These are phyloP conservation scores for Cryptococcus deneoformans DNA, from an alignment of 1,284 basidiomycete species.

Conservation along the genomic window DNA sequence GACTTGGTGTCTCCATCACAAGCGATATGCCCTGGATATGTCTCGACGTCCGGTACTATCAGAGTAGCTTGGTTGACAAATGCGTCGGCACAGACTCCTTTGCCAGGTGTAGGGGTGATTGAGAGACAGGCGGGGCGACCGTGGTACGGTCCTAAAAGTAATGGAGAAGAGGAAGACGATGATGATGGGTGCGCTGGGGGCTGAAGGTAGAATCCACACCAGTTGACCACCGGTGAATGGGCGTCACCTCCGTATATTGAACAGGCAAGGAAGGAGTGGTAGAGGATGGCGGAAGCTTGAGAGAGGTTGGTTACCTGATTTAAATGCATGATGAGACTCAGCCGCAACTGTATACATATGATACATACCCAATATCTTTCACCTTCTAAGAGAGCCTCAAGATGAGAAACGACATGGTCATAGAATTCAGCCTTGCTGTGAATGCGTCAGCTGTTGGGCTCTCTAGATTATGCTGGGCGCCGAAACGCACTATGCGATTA, in stretches of 20 bases:
- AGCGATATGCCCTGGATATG: conserved; percentile 83
- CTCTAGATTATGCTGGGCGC: neutral
- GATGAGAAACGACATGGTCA: conserved; percentile 65
- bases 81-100: conserved; percentile 78
- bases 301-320: conserved; percentile 76
- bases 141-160: conserved; percentile 78
- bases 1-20: conserved; percentile 83
- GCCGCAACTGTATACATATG: neutral
- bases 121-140: conserved; percentile 85
- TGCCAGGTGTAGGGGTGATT: conserved; percentile 61
- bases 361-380: conserved; percentile 69
- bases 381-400: conserved; percentile 61
- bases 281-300: conserved; percentile 75
- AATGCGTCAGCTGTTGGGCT: neutral
- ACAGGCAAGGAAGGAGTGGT: conserved; percentile 65
- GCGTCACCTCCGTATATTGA: conserved; percentile 60
- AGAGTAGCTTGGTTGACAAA: conserved; percentile 59
- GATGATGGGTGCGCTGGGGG: conserved; percentile 57
- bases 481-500: conserved; percentile 55
- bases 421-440: conserved; percentile 68
- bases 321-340: neutral
- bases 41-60: conserved; percentile 68
- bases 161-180: conserved; percentile 11
- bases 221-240: conserved; percentile 68
- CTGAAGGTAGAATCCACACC: conserved; percentile 85